Evolutionary conservation across 78 protist genomes (phyloP), one percentile per base, ranked within the genome.

Genomic region (Dictyostelium intermedium): DNA sequence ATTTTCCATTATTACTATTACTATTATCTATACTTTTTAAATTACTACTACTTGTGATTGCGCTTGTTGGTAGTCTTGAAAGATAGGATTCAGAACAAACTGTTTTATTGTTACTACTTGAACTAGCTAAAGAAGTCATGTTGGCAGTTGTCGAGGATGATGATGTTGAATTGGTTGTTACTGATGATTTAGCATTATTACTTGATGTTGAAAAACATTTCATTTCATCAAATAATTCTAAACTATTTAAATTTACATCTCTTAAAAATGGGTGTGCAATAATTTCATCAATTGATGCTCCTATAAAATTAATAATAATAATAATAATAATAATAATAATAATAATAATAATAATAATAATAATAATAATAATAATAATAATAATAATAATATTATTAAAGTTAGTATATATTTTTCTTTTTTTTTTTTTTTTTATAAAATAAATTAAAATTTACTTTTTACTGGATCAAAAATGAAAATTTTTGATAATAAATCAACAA

Each of bases 381-480:
- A 35, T n/a, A 73, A 73, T 8, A 35, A 9, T 9, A 34, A 35
- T 25, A 47, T 45, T 16, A 50, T 25, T 35, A 5, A 80, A 3
- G 5, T 20, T 23, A 11, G 11, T 45, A 80, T n/a, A 3, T 39
- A 39, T 39, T 39, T 50, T 80, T 61, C n/a, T 50, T 50, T 50
- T 50, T 50, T 50, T 50, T 50, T 20, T 20, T 56, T 39, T 39
- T 53, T 53, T 53, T 61, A 1, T 2, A 61, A 35, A 53, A 56
- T 53, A n/a, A n/a, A n/a, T n/a, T n/a, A n/a, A n/a, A 23, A 83
- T 41, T 97, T 30, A 9, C 99, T 89, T 92, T 97, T 95, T 30
- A 82, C 34, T 14, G 99, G 99, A 91, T 98, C 98, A 96, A 99
- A 99, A 69, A 81, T 56, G 41, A 99, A 96, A 37, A 98, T 83